Evolutionary conservation across 345 rosid species (phyloP).

Genomic region (Gossypium rotundifolium): DNA sequence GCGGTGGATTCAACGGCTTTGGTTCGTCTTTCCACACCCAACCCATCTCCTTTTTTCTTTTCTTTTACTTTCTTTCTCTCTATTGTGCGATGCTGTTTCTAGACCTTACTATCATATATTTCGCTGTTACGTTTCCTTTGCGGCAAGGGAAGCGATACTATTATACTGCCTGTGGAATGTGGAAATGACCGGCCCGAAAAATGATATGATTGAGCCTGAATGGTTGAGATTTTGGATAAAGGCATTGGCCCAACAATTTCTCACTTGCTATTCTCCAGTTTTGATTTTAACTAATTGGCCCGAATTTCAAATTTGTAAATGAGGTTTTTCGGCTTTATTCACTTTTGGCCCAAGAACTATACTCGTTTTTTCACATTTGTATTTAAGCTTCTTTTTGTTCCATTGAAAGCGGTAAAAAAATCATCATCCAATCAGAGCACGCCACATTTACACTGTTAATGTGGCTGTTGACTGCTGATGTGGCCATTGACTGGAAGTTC

Average conservation of each 20-base stretch:
- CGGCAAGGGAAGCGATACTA: neutral
- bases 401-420: too few relatives aligned
- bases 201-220: neutral
- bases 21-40: slow-evolving; percentile 56
- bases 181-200: neutral
- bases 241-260: neutral
- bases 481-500: too few relatives aligned
- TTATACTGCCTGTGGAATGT: neutral
- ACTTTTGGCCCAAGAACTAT: too few relatives aligned
- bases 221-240: neutral
- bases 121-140: neutral
- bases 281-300: too few relatives aligned
- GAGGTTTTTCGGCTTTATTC: too few relatives aligned
- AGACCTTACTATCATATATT: neutral
- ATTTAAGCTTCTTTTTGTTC: too few relatives aligned
- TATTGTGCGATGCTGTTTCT: neutral
- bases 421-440: too few relatives aligned
- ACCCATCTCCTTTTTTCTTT: slow-evolving; percentile 32
- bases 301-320: too few relatives aligned
- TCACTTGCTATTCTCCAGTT: too few relatives aligned
- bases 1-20: slow-evolving; percentile 16
- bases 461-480: too few relatives aligned
- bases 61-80: neutral
- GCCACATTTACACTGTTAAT: too few relatives aligned
- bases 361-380: too few relatives aligned